These are phyloP conservation scores for Talaromyces sp. DNA, from an alignment of 2,329 filamentous ascomycete genomes.

Conservation along the genomic window DNA sequence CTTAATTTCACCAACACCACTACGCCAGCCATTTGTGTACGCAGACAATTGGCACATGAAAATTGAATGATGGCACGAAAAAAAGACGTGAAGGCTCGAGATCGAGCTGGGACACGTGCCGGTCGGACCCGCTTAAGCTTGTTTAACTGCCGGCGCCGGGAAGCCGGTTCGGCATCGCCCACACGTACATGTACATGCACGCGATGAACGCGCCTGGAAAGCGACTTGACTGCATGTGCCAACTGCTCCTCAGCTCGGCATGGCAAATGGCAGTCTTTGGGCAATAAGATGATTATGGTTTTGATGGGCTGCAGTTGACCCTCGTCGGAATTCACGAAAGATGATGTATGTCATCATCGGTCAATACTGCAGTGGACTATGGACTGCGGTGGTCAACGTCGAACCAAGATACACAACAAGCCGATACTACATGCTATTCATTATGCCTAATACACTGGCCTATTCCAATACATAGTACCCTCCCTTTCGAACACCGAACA, in stretches of 20 bases:
- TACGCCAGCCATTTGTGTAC: not conserved
- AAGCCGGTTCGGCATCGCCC: not conserved
- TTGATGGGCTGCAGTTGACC: not conserved
- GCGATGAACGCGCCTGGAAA: not conserved
- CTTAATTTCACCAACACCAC: not conserved
- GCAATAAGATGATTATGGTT: not conserved
- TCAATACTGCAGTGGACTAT: not conserved
- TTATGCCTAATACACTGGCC: not conserved
- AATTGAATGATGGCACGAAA: not conserved
- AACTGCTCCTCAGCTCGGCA: not conserved
- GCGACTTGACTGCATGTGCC: not conserved
- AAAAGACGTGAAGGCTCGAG: not conserved
- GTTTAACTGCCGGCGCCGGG: not conserved
- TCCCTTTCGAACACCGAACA: not conserved
- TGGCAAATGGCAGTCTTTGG: not conserved
- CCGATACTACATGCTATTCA: not conserved
- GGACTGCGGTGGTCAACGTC: no score
- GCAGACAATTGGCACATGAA: not conserved
- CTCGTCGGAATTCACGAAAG: not conserved
- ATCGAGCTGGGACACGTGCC: not conserved
- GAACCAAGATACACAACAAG: no score
- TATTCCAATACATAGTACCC: not conserved
- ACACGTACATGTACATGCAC: no score
- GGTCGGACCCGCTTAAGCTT: not conserved
- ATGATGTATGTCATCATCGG: not conserved